Evolutionary conservation across 345 rosid genomes (phyloP), one percentile per base, ranked within the genome.

Genomic region (Sonneratia alba): DNA sequence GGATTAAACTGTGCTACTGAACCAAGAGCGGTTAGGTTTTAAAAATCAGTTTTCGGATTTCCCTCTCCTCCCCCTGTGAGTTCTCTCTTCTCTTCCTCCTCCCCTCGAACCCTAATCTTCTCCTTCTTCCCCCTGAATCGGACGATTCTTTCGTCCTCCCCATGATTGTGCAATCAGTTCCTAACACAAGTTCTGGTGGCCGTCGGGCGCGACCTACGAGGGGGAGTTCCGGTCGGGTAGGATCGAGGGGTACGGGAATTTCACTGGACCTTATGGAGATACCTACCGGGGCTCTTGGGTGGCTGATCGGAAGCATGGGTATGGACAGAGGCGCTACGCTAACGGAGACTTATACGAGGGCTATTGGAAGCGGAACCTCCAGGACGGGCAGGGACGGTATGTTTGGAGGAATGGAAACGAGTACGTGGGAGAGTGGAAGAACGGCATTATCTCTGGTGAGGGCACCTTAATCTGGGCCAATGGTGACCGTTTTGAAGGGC

Each of bases 121-220:
- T n/a, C n/a, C n/a, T n/a, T n/a, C n/a, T n/a, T n/a, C n/a, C n/a
- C n/a, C n/a, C n/a, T n/a, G n/a, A n/a, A n/a, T n/a, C n/a, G n/a
- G n/a, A n/a, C n/a, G n/a, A n/a, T n/a, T n/a, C n/a, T n/a, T n/a
- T n/a, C n/a, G n/a, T n/a, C n/a, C n/a, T n/a, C n/a, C n/a, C n/a
- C n/a, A n/a, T n/a, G n/a, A n/a, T n/a, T n/a, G n/a, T n/a, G n/a
- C n/a, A n/a, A n/a, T n/a, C n/a, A n/a, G n/a, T n/a, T n/a, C n/a
- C n/a, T n/a, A n/a, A n/a, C n/a, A n/a, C n/a, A n/a, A n/a, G 81
- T 95, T 95, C 81, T 95, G 97, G 8, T 95, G 99, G 97, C 97
- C 99, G 4, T 90, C 97, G 3, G 99, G 99, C 2, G 97, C 99
- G 0, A 95, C 96, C 3, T 95, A 79, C 67, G 97, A 90, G 72